Evolutionary conservation across 2,329 filamentous ascomycete genomes (phyloP), one percentile per base, ranked within the genome.

Genomic region (Fusarium sarcochroum): DNA sequence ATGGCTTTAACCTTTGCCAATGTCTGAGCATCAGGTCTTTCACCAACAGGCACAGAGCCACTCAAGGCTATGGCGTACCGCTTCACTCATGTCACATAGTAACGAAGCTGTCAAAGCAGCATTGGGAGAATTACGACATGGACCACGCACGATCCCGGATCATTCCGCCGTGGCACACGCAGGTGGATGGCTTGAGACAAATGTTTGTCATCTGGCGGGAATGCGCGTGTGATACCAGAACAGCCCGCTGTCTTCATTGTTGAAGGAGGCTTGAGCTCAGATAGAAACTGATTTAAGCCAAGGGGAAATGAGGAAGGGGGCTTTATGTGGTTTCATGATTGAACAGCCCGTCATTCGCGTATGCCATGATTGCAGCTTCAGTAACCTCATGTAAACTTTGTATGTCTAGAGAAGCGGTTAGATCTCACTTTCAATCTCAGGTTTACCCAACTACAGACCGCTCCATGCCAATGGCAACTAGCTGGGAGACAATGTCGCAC

Each of bases 131-230:
- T 70, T 64, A 68, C 62, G 52, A 58, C 65, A 70, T 60, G 37
- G 52, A 44, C 46, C 40, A 63, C 53, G 54, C 52, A 58, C 60
- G 35, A 61, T 64, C 48, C 68, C 58, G 56, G 51, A 63, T 45
- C 35, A 48, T 49, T 59, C 58, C 55, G 62, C 44, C 51, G 63
- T 70, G 62, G 56, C 56, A 72, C 70, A 55, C 21, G 25, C 58
- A 63, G 51, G 37, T 49, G 48, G 46, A 50, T 59, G 61, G 53
- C 69, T 64, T 63, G 56, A 68, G 64, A 62, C 63, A 68, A 70
- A 58, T 70, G 61, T 69, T 67, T 73, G 72, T 72, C 68, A 63
- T 59, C 57, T 44, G 18, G 53, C 57, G 66, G 62, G 53, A 47
- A 63, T 58, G 47, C 30, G 65, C 45, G 56, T 63, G 72, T 63